Base-by-base conservation (phyloP, 768 basidiomycete genomes). In the Rhizopogon vinicolor region DNA sequence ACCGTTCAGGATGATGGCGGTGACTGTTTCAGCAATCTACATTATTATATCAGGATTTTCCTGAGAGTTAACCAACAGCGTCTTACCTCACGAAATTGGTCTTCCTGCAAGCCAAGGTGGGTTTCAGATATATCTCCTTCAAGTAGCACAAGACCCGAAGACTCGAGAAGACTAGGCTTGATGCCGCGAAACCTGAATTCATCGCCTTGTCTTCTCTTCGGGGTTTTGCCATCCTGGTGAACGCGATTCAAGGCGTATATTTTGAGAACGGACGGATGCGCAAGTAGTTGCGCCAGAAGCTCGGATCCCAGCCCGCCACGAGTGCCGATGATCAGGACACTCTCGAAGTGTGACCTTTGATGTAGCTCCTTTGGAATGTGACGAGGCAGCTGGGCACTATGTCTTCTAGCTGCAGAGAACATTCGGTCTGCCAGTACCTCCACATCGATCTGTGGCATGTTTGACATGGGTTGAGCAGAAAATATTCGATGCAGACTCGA, bases 251-350 rank as follows among this genome's bases (percentile, higher is more conserved):
- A 57, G 0, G 68, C 59, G 41, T 72, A 73, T 16, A 72, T 58
- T 29, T 54, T 61, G 33, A 59, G 51, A 3, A 68, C 63, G 2
- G 45, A 41, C 7, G 52, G 29, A 22, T 64, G 49, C 8, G 57
- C 46, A 41, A 70, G 56, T 3, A 73, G 58, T 2, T 58, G 56
- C 6, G 65, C 65, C 31, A 74, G 56, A 8, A 72, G 37, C 33
- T 70, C 66, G 3, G 71, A 66, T 8, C 75, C 75, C 13, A 76
- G 62, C 7, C 67, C 69, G 7, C 74, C 75, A 7, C 74, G 75
- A 5, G 73, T 68, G 13, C 75, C 74, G 16, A 74, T 76, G 40
- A 75, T 48, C 5, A 76, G 63, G 5, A 75, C 68, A 8, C 7
- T 41, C n/a, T 41, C 40, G 7, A 18, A 41, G n/a, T n/a, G 40